A percentile compares a stretch with the other conserved stretches of the same genome.
Evolutionary conservation across 345 rosid species (phyloP).

Genomic region (Lumnitzera littorea): DNA sequence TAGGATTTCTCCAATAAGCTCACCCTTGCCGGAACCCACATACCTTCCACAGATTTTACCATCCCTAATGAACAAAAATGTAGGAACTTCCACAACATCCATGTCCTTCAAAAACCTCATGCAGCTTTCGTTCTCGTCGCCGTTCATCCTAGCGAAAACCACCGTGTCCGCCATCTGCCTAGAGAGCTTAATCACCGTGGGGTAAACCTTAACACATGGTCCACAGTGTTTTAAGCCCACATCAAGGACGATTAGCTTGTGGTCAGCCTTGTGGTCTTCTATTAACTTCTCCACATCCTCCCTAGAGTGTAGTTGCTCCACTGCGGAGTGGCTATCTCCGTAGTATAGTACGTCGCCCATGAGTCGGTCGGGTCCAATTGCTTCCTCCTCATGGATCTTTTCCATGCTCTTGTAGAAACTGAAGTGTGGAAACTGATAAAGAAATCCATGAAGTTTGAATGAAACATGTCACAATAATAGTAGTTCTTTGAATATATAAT

Average conservation of each 20-base stretch:
- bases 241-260: constrained; percentile 74
- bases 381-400: constrained; percentile 90
- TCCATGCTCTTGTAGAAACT: constrained; percentile 86
- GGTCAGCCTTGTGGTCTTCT: constrained; percentile 52
- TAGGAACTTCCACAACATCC: constrained; percentile 81
- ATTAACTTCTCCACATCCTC: constrained; percentile 76
- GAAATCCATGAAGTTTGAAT: no score
- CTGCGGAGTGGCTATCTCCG: constrained; percentile 81
- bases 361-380: constrained; percentile 69
- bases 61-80: constrained; percentile 76
- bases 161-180: constrained; percentile 63
- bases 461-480: no score
- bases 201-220: constrained; percentile 95
- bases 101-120: constrained; percentile 80
- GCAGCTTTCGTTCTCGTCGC: constrained; percentile 92
- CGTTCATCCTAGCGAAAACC: constrained; percentile 88
- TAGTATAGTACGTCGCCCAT: constrained; percentile 90
- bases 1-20: constrained; percentile 85
- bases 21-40: constrained; percentile 94
- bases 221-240: constrained; percentile 89
- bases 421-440: constrained; percentile 57
- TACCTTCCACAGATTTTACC: constrained; percentile 73
- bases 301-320: constrained; percentile 63
- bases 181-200: constrained; percentile 74
- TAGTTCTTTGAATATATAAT: no score